Evolutionary conservation across 2,329 filamentous ascomycete species (phyloP).

Genomic region (Aureobasidium pullulans): DNA sequence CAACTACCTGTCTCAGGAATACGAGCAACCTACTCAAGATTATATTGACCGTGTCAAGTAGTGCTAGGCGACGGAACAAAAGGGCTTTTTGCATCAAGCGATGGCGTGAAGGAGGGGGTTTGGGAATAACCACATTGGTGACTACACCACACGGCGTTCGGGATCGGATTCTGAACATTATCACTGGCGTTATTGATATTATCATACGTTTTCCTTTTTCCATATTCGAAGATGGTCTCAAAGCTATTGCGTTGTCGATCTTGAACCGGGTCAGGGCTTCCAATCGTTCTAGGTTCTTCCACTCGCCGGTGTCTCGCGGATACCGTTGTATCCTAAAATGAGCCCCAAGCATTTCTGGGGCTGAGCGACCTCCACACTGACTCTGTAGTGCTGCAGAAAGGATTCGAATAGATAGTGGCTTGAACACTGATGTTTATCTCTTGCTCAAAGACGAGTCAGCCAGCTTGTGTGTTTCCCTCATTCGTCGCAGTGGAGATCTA

Average conservation of each 20-base stretch:
- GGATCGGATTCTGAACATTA: background rate
- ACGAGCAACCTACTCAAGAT: constrained; percentile 63
- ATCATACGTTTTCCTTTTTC: background rate
- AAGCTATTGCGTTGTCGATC: background rate
- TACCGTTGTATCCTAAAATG: background rate
- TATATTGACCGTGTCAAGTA: constrained; percentile 50
- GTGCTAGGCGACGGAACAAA: background rate
- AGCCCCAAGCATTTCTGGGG: background rate
- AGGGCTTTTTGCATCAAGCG: constrained; percentile 13
- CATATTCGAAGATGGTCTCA: background rate
- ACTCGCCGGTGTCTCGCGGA: background rate
- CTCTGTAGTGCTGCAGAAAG: background rate
- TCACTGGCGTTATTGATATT: background rate
- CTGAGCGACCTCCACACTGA: background rate
- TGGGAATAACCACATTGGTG: background rate
- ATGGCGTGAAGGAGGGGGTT: constrained; percentile 7
- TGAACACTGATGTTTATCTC: background rate
- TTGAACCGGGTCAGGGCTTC: background rate
- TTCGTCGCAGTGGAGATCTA: background rate
- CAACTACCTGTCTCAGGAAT: constrained; percentile 69
- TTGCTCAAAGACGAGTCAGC: background rate
- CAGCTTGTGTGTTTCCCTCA: background rate
- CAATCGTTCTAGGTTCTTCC: constrained; percentile 1
- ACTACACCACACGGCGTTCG: background rate
- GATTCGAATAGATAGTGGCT: background rate